A percentile compares a stretch with the other conserved stretches of the same genome.
These are phyloP conservation scores for Phytophthora macrochlamydospora DNA, from an alignment of 352 stramenopile species.

Conservation along the genomic window DNA sequence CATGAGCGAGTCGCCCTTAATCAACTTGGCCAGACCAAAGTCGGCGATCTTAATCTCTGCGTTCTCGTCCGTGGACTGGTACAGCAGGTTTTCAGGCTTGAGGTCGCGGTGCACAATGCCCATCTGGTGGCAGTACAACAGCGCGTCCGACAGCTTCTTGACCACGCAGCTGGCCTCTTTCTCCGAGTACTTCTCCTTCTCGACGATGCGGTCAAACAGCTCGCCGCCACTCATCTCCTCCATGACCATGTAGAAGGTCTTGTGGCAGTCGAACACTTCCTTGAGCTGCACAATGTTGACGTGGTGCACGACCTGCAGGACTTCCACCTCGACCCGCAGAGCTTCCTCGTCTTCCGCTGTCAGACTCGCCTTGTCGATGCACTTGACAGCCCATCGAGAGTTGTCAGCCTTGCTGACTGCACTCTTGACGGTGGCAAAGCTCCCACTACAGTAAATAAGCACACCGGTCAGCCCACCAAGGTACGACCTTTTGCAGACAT, in stretches of 20 bases:
- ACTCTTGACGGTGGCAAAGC: constrained; percentile 88
- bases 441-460: constrained; percentile 46
- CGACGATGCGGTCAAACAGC: constrained; percentile 93
- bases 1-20: constrained; percentile 93
- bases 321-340: constrained; percentile 81
- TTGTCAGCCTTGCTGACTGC: constrained; percentile 81
- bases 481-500: background rate
- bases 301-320: constrained; percentile 85
- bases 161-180: constrained; percentile 86
- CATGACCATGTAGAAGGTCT: constrained; percentile 94
- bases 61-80: constrained; percentile 86
- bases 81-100: constrained; percentile 91
- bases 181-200: constrained; percentile 93
- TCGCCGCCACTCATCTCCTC: constrained; percentile 92
- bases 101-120: constrained; percentile 92
- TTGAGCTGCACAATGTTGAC: constrained; percentile 88
- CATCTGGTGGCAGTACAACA: constrained; percentile 89
- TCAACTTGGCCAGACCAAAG: constrained; percentile 91
- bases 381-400: constrained; percentile 83
- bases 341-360: constrained; percentile 84
- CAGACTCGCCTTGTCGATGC: constrained; percentile 84
- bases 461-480: too few relatives aligned
- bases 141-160: constrained; percentile 80
- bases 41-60: constrained; percentile 95
- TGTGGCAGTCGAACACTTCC: constrained; percentile 89